A percentile compares a stretch with the other conserved stretches of the same genome.
phyloP scores from a whole-genome alignment of 2,329 filamentous ascomycete genomes.

The Aspergillus pseudoglaucus region DNA sequence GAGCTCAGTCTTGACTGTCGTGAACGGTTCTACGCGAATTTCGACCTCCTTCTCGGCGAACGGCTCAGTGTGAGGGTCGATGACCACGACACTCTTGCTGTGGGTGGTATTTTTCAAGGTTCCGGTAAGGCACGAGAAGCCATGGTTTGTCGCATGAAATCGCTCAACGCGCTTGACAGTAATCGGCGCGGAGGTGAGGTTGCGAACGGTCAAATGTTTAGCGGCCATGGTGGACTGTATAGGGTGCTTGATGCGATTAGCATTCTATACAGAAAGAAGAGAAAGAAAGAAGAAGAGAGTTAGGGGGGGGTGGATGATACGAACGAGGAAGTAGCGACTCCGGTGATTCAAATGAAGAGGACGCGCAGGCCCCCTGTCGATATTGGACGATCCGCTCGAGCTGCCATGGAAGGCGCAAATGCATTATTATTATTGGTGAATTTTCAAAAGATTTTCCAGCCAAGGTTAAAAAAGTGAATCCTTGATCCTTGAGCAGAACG shows the following conservation, averaged over 20 bases:
- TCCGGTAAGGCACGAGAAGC: constrained; percentile 39
- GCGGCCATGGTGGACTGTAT: constrained; percentile 26
- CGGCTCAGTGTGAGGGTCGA: constrained; percentile 47
- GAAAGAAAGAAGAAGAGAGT: too few species aligned
- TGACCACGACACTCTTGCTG: constrained; percentile 40
- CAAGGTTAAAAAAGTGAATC: too few species aligned
- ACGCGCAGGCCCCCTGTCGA: too few species aligned
- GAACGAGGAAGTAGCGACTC: too few species aligned
- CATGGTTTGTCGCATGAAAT: constrained; percentile 51
- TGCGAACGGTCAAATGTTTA: constrained; percentile 64
- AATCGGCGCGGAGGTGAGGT: constrained; percentile 68
- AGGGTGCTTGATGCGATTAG: background rate
- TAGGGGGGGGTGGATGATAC: too few species aligned
- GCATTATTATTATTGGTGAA: too few species aligned
- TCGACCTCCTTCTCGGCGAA: constrained; percentile 58
- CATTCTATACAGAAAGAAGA: background rate
- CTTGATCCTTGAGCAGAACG: too few species aligned
- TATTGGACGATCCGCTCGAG: too few species aligned
- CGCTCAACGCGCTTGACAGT: constrained; percentile 68
- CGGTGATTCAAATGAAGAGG: too few species aligned
- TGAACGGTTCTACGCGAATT: constrained; percentile 62
- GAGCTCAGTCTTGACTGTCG: constrained; percentile 57
- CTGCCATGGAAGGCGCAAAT: too few species aligned
- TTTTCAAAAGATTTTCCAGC: too few species aligned
- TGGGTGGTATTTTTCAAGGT: constrained; percentile 37